Evolutionary conservation across 768 basidiomycete species (phyloP).

Genomic region (Scleroderma bovista): DNA sequence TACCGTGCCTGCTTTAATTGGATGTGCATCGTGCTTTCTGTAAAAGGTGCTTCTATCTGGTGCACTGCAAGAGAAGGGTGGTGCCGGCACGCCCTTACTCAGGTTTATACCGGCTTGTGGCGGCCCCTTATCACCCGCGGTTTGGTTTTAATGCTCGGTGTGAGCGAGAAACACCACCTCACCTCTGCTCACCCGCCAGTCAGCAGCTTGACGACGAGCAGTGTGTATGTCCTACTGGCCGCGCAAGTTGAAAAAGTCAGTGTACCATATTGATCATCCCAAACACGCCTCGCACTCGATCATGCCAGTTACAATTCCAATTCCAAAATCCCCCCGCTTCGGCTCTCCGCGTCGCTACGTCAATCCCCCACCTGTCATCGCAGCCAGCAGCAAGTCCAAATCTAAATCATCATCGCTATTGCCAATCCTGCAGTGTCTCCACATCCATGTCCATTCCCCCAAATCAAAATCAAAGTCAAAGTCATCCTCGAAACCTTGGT

Average conservation of each 20-base stretch:
- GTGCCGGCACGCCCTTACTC: constrained; percentile 22
- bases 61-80: constrained; percentile 21
- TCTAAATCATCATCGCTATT: constrained; percentile 7
- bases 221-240: constrained; percentile 18
- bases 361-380: constrained; percentile 3
- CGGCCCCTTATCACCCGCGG: constrained; percentile 21
- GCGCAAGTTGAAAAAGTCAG: constrained; percentile 17
- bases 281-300: constrained; percentile 12
- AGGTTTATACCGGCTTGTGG: constrained; percentile 16
- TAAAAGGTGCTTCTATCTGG: constrained; percentile 20
- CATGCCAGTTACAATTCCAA: constrained; percentile 10
- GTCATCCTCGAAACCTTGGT: constrained; percentile 19
- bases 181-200: constrained; percentile 3
- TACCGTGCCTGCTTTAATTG: constrained; percentile 24
- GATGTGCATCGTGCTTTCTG: constrained; percentile 2
- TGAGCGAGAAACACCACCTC: constrained; percentile 8
- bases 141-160: constrained; percentile 24
- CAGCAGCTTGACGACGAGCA: not conserved
- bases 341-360: constrained; percentile 14
- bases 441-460: constrained; percentile 21
- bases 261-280: constrained; percentile 11
- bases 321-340: constrained; percentile 12
- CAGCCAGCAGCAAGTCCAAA: constrained; percentile 10
- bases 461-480: constrained; percentile 2
- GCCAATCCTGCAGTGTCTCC: constrained; percentile 16